Evolutionary conservation across 257 asterid genomes (phyloP), one percentile per base, ranked within the genome.

Genomic region (Nemophila menziesii): DNA sequence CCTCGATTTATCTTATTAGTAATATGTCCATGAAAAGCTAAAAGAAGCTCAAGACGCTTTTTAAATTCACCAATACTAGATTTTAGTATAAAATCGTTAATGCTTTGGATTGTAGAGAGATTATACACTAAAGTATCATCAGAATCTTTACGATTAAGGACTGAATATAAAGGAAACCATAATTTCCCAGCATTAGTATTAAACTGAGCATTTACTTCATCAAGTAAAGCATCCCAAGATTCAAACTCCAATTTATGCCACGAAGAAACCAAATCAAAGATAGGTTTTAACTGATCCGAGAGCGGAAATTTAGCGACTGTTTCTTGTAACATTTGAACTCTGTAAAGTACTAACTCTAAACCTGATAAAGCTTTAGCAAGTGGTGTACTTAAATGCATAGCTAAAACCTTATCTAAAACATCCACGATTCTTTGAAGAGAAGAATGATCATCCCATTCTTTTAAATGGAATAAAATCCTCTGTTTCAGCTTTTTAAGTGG

Each of bases 161-260:
- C 75, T 6, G 93, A 65, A 63, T 72, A 79, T 56, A 90, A 59
- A 8, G 98, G 96, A 57, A 85, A 85, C 98, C 96, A 90, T 22
- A 89, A 74, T 92, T 77, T 81, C 51, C 80, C 85, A 48, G 92
- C 94, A 67, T 82, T 77, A 29, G 46, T 70, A 49, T 79, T 92
- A 48, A 81, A 73, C 56, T 85, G 94, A 54, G 61, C 61, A 52
- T 90, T 82, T 51, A 81, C 82, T 65, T 85, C 98, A 63, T 79
- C 78, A 49, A 90, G 89, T 70, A 90, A 62, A 27, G 92, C 70
- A 56, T 90, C 85, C 90, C 92, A 82, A 45, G 96, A 75, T 56
- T 77, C 92, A 44, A 81, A 85, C 74, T 90, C 98, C 77, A 90
- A 57, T 75, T 74, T 80, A 61, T 77, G 75, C 94, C 93, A 81